These are phyloP conservation scores for Dothideomycetidae sp. DNA, from an alignment of 2,329 filamentous ascomycete genomes.

Conservation along the genomic window DNA sequence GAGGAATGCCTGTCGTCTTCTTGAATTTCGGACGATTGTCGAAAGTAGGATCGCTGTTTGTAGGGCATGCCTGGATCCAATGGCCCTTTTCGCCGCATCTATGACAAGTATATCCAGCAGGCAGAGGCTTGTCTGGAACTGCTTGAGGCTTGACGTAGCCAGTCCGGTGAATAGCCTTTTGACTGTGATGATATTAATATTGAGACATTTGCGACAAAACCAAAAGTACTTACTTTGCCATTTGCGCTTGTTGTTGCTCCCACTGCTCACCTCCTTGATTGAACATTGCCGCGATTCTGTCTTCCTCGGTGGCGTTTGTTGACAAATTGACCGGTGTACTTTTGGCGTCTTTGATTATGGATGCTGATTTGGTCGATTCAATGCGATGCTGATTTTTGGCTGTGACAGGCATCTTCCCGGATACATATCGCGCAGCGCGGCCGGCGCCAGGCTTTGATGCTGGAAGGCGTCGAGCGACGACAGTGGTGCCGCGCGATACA, in stretches of 20 bases:
- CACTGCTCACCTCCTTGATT: slow-evolving; percentile 80
- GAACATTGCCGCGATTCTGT: slow-evolving; percentile 86
- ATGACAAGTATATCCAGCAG: slow-evolving; percentile 89
- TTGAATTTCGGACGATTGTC: slow-evolving; percentile 89
- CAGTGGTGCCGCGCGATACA: slow-evolving; percentile 85
- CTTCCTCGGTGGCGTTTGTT: slow-evolving; percentile 77
- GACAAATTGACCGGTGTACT: slow-evolving; percentile 53
- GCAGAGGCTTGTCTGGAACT: slow-evolving; percentile 84
- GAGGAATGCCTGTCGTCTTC: slow-evolving; percentile 89
- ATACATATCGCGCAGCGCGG: slow-evolving; percentile 85
- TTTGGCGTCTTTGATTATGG: slow-evolving; percentile 25
- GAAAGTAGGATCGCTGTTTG: slow-evolving; percentile 94
- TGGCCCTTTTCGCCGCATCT: slow-evolving; percentile 96
- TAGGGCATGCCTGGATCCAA: slow-evolving; percentile 96
- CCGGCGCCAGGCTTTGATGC: slow-evolving; percentile 76
- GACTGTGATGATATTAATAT: slow-evolving; percentile 19
- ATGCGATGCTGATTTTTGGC: slow-evolving; percentile 65
- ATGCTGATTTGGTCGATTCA: slow-evolving; percentile 43
- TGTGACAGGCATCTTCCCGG: slow-evolving; percentile 83
- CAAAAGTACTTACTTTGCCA: slow-evolving; percentile 52
- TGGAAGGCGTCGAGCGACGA: slow-evolving; percentile 76
- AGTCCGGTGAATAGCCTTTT: slow-evolving; percentile 29
- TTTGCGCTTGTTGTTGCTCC: slow-evolving; percentile 83
- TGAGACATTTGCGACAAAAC: slow-evolving; percentile 10
- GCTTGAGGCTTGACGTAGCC: slow-evolving; percentile 48